Conservation (phyloP, 1,284 basidiomycete genomes). For the Pseudomicrostroma phylloplanum region DNA sequence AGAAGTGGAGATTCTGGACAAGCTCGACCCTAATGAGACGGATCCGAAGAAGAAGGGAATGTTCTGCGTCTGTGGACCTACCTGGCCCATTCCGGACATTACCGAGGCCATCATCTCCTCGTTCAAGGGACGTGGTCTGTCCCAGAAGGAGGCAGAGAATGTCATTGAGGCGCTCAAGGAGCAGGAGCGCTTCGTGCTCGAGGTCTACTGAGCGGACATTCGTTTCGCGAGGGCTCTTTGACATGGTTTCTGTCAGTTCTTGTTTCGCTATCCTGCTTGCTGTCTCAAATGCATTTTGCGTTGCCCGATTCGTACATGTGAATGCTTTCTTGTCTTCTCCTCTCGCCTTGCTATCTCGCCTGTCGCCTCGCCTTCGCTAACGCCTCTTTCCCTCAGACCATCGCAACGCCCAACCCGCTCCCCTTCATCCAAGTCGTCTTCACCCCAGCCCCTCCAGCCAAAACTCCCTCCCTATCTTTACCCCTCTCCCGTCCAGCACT, state of each 20-base stretch:
- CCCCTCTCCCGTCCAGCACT: no score
- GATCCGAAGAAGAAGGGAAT: conserved; percentile 53
- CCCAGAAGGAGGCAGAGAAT: conserved; percentile 66
- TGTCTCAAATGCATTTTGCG: neutral
- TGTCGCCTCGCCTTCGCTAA: no score
- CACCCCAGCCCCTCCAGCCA: neutral
- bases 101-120: conserved; percentile 82
- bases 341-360: neutral
- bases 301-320: neutral
- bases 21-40: conserved; percentile 17
- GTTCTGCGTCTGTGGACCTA: conserved; percentile 96
- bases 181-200: conserved; percentile 92
- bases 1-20: conserved; percentile 54
- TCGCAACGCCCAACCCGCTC: conserved; percentile 8
- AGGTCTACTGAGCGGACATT: conserved; percentile 59
- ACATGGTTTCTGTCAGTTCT: no score
- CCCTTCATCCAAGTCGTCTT: conserved; percentile 1
- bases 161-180: conserved; percentile 89
- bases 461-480: neutral
- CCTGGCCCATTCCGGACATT: conserved; percentile 97
- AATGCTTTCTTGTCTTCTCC: no score
- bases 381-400: neutral
- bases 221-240: no score
- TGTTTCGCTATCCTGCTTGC: no score
- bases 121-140: conserved; percentile 62